These are phyloP conservation scores for Polygonum aviculare DNA, from an alignment of 148 eudicot species.

Conservation along the genomic window DNA sequence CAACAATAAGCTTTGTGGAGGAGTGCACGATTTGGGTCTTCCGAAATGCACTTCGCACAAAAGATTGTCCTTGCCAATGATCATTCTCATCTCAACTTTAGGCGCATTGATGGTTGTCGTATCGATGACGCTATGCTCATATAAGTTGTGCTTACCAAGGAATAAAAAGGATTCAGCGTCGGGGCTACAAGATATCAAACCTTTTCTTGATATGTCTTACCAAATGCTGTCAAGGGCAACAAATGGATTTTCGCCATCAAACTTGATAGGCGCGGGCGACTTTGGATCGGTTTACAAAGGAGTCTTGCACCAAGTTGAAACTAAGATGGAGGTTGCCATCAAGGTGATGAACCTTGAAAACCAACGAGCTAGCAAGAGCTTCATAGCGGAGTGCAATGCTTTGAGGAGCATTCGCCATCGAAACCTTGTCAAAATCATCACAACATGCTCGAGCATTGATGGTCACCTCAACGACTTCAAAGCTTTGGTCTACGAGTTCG, in stretches of 20 bases:
- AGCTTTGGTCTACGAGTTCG: conserved; percentile 16
- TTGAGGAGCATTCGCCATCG: conserved; percentile 18
- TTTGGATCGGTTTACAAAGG: conserved; percentile 28
- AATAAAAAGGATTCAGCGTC: background rate
- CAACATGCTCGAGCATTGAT: conserved; percentile 19
- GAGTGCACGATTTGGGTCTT: conserved; percentile 17
- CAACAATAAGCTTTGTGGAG: conserved; percentile 38
- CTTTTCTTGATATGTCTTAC: conserved; percentile 18
- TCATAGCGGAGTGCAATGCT: conserved; percentile 16
- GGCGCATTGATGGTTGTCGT: background rate
- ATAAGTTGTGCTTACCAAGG: background rate
- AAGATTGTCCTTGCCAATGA: conserved; percentile 3
- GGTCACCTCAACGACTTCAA: conserved; percentile 13
- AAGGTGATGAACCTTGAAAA: conserved; percentile 16
- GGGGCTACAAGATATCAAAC: background rate
- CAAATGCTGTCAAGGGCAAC: conserved; percentile 15
- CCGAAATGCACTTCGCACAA: conserved; percentile 16
- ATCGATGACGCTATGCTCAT: background rate
- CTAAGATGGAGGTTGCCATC: conserved; percentile 7
- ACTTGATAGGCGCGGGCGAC: conserved; percentile 17
- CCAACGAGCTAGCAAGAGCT: conserved; percentile 9
- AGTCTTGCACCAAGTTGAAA: background rate
- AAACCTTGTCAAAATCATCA: conserved; percentile 18
- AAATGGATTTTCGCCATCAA: conserved; percentile 19
- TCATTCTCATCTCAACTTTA: background rate